Percentiles rank a stretch among this genome's conserved stretches.
phyloP scores from a whole-genome alignment of 2,329 filamentous ascomycete genomes.

The Stagonosporopsis vannaccii region DNA sequence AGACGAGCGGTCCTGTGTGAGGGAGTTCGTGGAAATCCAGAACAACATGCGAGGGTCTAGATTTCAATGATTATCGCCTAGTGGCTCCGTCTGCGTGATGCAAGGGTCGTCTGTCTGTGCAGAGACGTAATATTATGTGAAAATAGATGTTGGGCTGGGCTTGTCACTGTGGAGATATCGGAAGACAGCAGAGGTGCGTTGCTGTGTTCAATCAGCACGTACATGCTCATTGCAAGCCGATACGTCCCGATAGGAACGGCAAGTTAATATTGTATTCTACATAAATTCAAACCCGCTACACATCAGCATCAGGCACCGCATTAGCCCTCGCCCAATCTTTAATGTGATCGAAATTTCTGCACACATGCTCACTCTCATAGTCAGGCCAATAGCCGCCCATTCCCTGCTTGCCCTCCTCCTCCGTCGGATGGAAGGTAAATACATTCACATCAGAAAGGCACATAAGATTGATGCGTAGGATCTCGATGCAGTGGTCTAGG shows the following conservation, averaged over 20 bases:
- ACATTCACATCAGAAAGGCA: slow-evolving; percentile 46
- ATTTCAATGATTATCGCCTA: too few species aligned
- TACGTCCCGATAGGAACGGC: background rate
- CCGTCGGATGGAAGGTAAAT: slow-evolving; percentile 39
- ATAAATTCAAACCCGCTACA: background rate
- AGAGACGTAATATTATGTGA: too few species aligned
- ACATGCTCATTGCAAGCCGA: too few species aligned
- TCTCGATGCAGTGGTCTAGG: slow-evolving; percentile 48
- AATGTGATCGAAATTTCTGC: slow-evolving; percentile 44
- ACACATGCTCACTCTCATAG: slow-evolving; percentile 44
- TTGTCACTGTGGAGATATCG: too few species aligned
- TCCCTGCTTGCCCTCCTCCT: slow-evolving; percentile 25
- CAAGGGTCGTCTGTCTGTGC: too few species aligned
- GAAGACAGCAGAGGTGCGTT: too few species aligned
- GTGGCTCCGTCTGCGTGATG: too few species aligned
- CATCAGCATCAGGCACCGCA: slow-evolving; percentile 40
- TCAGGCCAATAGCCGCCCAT: slow-evolving; percentile 38
- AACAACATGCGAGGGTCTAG: too few species aligned
- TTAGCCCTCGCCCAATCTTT: slow-evolving; percentile 44
- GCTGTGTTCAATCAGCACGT: too few species aligned
- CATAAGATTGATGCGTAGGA: slow-evolving; percentile 48
- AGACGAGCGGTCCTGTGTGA: too few species aligned
- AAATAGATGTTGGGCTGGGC: too few species aligned
- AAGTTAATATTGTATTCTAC: background rate
- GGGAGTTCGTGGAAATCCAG: too few species aligned